These are phyloP conservation scores for Fusarium armeniacum DNA, from an alignment of 2,329 filamentous ascomycete genomes.

Conservation along the genomic window DNA sequence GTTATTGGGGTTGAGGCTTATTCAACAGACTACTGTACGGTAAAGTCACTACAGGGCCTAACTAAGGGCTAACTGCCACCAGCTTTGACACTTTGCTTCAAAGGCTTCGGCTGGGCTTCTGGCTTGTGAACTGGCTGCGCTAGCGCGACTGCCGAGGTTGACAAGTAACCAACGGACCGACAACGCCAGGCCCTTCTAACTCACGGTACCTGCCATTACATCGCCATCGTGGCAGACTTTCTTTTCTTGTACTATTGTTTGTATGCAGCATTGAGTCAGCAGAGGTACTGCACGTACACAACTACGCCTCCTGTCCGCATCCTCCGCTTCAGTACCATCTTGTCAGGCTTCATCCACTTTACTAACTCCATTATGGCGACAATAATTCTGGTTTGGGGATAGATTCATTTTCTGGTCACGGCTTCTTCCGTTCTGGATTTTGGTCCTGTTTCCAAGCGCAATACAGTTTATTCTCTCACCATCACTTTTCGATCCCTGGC, in stretches of 20 bases:
- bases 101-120: constrained; percentile 38
- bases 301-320: constrained; percentile 35
- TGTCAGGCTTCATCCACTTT: constrained; percentile 35
- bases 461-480: constrained; percentile 14
- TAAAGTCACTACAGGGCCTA: constrained; percentile 5
- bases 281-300: constrained; percentile 8
- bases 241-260: constrained; percentile 6
- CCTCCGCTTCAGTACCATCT: constrained; percentile 22
- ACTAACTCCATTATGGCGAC: constrained; percentile 32
- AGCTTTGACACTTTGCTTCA: constrained; percentile 21
- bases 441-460: constrained; percentile 20
- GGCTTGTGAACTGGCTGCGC: constrained; percentile 33
- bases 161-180: constrained; percentile 30
- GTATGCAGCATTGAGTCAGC: constrained; percentile 13
- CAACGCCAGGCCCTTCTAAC: constrained; percentile 28
- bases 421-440: constrained; percentile 37
- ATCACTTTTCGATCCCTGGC: constrained; percentile 38
- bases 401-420: constrained; percentile 32
- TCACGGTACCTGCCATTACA: constrained; percentile 13
- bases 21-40: constrained; percentile 9
- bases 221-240: constrained; percentile 6
- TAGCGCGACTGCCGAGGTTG: constrained; percentile 36
- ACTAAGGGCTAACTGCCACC: constrained; percentile 13
- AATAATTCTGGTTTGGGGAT: constrained; percentile 33
- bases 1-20: constrained; percentile 37